phyloP scores from a whole-genome alignment of 768 basidiomycete species.

The Suillus spraguei region DNA sequence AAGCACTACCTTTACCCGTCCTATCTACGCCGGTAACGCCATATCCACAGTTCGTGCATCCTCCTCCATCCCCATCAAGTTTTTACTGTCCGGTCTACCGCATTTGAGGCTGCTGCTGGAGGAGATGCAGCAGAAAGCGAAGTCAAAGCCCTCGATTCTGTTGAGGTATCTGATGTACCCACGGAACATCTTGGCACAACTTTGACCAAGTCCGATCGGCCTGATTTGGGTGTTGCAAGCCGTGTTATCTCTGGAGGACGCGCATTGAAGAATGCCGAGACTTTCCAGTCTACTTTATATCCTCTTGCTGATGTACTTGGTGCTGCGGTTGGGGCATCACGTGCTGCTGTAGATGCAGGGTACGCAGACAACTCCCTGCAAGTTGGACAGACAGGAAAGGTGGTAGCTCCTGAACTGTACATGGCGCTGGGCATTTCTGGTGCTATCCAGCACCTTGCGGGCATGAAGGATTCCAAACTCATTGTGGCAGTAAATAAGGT shows the following conservation, averaged over 20 bases:
- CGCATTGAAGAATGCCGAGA: conserved; percentile 92
- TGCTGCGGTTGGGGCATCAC: conserved; percentile 96
- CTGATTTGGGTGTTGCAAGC: conserved; percentile 85
- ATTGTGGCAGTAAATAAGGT: conserved; percentile 99
- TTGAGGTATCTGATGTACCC: conserved; percentile 55
- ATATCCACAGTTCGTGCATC: conserved; percentile 88
- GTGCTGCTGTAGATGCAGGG: conserved; percentile 97
- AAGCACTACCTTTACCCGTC: conserved; percentile 85
- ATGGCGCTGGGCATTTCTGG: conserved; percentile 97
- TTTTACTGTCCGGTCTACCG: conserved; percentile 95
- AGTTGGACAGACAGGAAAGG: conserved; percentile 99
- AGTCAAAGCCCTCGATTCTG: conserved; percentile 62
- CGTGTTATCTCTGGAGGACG: conserved; percentile 95
- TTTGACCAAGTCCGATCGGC: conserved; percentile 88
- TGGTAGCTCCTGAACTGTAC: conserved; percentile 96
- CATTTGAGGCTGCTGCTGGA: conserved; percentile 69
- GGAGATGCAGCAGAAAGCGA: conserved; percentile 58
- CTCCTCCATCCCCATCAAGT: conserved; percentile 79
- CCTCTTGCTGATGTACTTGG: conserved; percentile 93
- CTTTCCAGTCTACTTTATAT: conserved; percentile 83
- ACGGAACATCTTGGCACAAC: conserved; percentile 69
- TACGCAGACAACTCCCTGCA: conserved; percentile 98
- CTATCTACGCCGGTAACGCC: conserved; percentile 98
- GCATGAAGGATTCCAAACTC: conserved; percentile 99
- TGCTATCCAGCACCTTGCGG: conserved; percentile 97